Percentiles rank a stretch among this genome's conserved stretches.
These are phyloP conservation scores for Atkinsonella texensis DNA, from an alignment of 2,329 filamentous ascomycete species.

Conservation along the genomic window DNA sequence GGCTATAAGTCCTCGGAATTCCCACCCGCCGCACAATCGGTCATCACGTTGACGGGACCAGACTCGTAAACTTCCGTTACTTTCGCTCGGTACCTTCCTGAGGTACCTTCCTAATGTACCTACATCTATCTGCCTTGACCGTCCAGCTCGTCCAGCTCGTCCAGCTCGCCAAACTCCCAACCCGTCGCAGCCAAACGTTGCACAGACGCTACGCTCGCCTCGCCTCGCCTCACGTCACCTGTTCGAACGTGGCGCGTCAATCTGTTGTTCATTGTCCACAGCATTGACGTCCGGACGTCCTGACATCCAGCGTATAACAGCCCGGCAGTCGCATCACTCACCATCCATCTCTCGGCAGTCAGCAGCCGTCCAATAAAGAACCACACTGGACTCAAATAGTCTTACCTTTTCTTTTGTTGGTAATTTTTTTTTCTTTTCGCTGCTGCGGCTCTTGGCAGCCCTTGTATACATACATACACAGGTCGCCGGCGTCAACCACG, in stretches of 20 bases:
- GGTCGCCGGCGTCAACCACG: neutral
- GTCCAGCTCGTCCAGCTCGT: no score
- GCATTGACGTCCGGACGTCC: neutral
- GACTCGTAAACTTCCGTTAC: no score
- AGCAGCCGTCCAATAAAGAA: neutral
- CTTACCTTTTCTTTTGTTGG: neutral
- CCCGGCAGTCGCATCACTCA: neutral
- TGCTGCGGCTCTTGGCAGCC: neutral
- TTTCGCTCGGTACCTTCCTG: no score
- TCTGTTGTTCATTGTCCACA: neutral
- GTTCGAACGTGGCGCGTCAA: constrained; percentile 1
- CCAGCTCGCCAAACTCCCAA: neutral
- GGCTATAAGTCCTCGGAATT: neutral
- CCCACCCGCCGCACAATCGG: neutral
- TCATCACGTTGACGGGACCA: no score
- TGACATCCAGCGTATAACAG: neutral
- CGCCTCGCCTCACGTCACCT: neutral
- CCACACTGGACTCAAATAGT: neutral
- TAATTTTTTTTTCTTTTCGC: neutral
- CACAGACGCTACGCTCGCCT: neutral
- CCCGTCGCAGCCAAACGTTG: neutral
- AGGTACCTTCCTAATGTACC: no score
- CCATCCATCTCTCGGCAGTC: neutral
- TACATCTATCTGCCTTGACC: neutral
- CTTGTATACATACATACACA: no score